A percentile compares a stretch with the other conserved stretches of the same genome.
Conservation (phyloP, 176 grass and related monocot species). For the bread wheat (Triticum aestivum) region DNA sequence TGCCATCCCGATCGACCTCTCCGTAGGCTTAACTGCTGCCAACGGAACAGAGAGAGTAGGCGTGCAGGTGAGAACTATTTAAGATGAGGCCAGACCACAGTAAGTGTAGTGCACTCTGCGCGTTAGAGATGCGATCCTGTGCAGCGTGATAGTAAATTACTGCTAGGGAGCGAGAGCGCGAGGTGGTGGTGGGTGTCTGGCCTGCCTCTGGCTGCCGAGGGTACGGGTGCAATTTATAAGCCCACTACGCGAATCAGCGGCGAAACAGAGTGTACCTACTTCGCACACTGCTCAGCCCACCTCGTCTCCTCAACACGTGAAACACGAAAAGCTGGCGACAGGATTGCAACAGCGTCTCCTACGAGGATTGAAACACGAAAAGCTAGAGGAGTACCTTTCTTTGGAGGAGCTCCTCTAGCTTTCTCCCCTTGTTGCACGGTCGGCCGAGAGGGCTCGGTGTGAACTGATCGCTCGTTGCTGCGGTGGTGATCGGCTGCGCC, state of each 20-base stretch:
- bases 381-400: too few relatives aligned
- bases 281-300: too few relatives aligned
- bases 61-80: background rate
- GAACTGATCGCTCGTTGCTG: too few relatives aligned
- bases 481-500: too few relatives aligned
- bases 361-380: too few relatives aligned
- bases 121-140: background rate
- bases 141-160: background rate
- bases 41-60: background rate
- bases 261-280: too few relatives aligned
- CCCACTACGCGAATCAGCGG: background rate
- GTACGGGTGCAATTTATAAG: conserved; percentile 22
- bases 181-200: background rate
- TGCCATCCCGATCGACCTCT: conserved; percentile 21
- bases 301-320: too few relatives aligned
- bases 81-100: background rate
- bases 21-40: background rate
- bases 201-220: background rate
- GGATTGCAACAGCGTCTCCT: too few relatives aligned
- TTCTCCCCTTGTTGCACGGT: too few relatives aligned
- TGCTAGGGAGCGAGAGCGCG: background rate
- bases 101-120: background rate
- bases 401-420: too few relatives aligned
- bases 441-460: too few relatives aligned
- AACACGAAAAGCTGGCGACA: too few relatives aligned